Evolutionary conservation across 495 filamentous ascomycete genomes (phyloP).

Genomic region (Melanomma pulvis-pyrius): DNA sequence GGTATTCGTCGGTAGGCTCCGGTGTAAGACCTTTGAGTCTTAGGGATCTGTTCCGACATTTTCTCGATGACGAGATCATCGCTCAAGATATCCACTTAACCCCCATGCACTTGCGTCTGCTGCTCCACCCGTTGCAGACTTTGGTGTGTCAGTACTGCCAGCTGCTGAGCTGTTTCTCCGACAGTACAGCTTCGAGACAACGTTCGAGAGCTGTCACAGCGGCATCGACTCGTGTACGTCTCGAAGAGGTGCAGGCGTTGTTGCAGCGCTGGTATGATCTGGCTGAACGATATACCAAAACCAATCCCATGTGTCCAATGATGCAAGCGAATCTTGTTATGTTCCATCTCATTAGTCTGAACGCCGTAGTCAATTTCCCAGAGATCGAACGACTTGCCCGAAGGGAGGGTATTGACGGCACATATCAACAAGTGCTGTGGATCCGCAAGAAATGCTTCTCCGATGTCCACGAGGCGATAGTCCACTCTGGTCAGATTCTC

Average conservation of each 20-base stretch:
- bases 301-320: slow-evolving; percentile 45
- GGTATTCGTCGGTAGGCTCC: slow-evolving; percentile 47
- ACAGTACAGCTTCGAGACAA: slow-evolving; percentile 42
- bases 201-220: slow-evolving; percentile 50
- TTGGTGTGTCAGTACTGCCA: slow-evolving; percentile 48
- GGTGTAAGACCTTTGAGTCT: slow-evolving; percentile 55
- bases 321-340: slow-evolving; percentile 62
- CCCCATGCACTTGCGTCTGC: slow-evolving; percentile 45
- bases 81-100: slow-evolving; percentile 46
- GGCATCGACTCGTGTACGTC: slow-evolving; percentile 53
- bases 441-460: slow-evolving; percentile 57
- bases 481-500: slow-evolving; percentile 63
- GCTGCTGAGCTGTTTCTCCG: slow-evolving; percentile 48
- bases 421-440: slow-evolving; percentile 52
- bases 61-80: slow-evolving; percentile 48
- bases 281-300: slow-evolving; percentile 47
- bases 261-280: slow-evolving; percentile 63
- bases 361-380: slow-evolving; percentile 60
- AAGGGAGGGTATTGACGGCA: slow-evolving; percentile 53
- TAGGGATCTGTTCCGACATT: slow-evolving; percentile 58
- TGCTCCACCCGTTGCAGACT: slow-evolving; percentile 48
- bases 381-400: slow-evolving; percentile 63
- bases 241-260: slow-evolving; percentile 59
- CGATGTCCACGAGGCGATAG: slow-evolving; percentile 58
- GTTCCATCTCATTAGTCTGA: slow-evolving; percentile 65